phyloP scores from a whole-genome alignment of 148 eudicot species.

The Euryodendron excelsum region DNA sequence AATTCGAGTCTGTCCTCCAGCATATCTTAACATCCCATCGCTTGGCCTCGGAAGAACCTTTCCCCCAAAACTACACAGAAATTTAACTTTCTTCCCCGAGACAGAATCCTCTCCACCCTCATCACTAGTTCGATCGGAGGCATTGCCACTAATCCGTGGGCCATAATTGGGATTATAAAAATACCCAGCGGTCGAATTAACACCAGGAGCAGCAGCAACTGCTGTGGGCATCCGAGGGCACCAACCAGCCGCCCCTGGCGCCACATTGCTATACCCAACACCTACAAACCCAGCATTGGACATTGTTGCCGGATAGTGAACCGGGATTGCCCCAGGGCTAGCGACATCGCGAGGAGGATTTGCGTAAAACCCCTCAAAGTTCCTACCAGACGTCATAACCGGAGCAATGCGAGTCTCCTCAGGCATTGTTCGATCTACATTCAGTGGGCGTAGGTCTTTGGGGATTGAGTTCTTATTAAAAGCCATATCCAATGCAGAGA shows the following conservation, averaged over 20 bases:
- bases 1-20: slow-evolving; percentile 93
- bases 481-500: slow-evolving; percentile 37
- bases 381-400: slow-evolving; percentile 39
- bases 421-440: slow-evolving; percentile 33
- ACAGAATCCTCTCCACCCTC: slow-evolving; percentile 66
- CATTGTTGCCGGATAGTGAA: slow-evolving; percentile 41
- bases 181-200: slow-evolving; percentile 23
- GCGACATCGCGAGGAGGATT: slow-evolving; percentile 39
- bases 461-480: slow-evolving; percentile 68
- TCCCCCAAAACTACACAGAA: slow-evolving; percentile 92
- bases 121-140: slow-evolving; percentile 53
- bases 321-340: slow-evolving; percentile 40
- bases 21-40: slow-evolving; percentile 85
- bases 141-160: slow-evolving; percentile 27
- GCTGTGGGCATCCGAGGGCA: slow-evolving; percentile 41
- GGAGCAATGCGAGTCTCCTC: slow-evolving; percentile 64
- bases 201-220: slow-evolving; percentile 25
- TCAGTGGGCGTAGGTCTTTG: slow-evolving; percentile 60
- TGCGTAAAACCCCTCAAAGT: slow-evolving; percentile 36
- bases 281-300: slow-evolving; percentile 47
- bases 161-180: slow-evolving; percentile 31
- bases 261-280: slow-evolving; percentile 45
- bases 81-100: slow-evolving; percentile 71
- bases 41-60: slow-evolving; percentile 84
- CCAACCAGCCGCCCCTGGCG: slow-evolving; percentile 44